Base-by-base conservation (phyloP, 2,329 filamentous ascomycete genomes). In the Diaporthe ilicicola region DNA sequence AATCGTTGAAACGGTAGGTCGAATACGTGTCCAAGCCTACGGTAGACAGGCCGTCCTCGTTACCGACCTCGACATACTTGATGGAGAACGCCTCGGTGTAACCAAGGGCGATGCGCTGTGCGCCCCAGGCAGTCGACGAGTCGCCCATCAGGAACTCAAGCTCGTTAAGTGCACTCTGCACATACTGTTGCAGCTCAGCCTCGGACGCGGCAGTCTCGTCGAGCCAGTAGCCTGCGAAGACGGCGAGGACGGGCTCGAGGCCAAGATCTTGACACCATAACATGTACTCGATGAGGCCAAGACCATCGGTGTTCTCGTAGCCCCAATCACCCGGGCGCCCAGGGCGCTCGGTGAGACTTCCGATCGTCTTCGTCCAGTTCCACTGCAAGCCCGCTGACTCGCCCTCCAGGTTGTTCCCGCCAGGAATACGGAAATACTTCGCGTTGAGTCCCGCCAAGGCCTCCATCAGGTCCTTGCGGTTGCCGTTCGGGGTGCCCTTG, bases 401-500 rank as follows among this genome's bases (percentile, higher is more conserved):
- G 27, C 71, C 71, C 32, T 73, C 71, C 29, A 73, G 42, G 51
- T 73, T 73, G 44, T 73, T 73, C 5, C 71, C 71, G 32, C 71
- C 71, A 8, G 71, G 71, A n/a, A 73, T 71, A 17, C 71, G 71
- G 64, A 73, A 73, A 22, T 65, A 70, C 59, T 68, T 73, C n/a
- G 69, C 27, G 37, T 71, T 68, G 15, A 73, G 65, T 6, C 56
- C 71, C 7, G 69, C 68, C 42, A 73, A 50, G 19, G 69, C 53
- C 27, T 71, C 71, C 71, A 71, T 71, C 4, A 71, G 65, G 56
- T 73, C 69, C n/a, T 46, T 27, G 8, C 71, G 56, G 56, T 71
- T 73, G 19, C 90, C 90, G 74, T 92, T 92, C 56, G 83, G 80
- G 53, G 86, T 83, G 72, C 83, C 81, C 73, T 90, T 90, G 29